Base-by-base conservation (phyloP, 805 yeast genomes). In the Candida odintsovae region DNA sequence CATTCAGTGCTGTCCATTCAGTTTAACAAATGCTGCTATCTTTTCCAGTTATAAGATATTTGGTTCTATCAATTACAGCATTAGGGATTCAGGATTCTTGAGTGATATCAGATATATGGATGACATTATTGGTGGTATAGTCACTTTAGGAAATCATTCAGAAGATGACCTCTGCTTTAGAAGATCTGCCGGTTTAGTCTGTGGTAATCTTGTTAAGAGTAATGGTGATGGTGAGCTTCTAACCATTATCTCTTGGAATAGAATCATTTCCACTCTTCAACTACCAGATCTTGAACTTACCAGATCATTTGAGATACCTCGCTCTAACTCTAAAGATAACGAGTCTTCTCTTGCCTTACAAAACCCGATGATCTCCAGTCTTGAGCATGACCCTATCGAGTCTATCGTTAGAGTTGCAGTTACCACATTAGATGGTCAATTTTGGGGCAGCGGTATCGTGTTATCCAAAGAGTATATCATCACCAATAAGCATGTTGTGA, bases 371-470 rank as follows among this genome's bases (percentile, higher is more conserved):
- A 19, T 20, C 16, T 36, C 21, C n/a, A 16, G 3, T 29, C 18
- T 23, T 13, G 6, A 15, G 16, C 51, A 42, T 20, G 52, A 50
- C 25, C 56, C 57, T 13, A 45, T 49, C 3, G 45, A 44, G 3
- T 55, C 63, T 6, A 52, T 59, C 31, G 58, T 53, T 2, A 49
- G 62, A 18, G 52, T 61, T 1, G 53, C 61, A 2, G 58, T 57
- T 6, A 38, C 41, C 7, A 41, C 59, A 1, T 20, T 19, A 1
- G 42, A 42, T 15, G 58, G 61, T 6, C 43, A 48, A n/a, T 59
- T 50, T 38, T 61, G 63, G 63, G 64, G 64, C 1, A 58, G 62
- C 49, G 64, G 64, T 5, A 52, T 61, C n/a, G 41, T 54, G 2
- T 26, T 61, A 3, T 45, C 55, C 1, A 16, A 44, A 0, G 38